These are phyloP conservation scores for Gynandropsis gynandra DNA, from an alignment of 345 rosid genomes.

Conservation along the genomic window DNA sequence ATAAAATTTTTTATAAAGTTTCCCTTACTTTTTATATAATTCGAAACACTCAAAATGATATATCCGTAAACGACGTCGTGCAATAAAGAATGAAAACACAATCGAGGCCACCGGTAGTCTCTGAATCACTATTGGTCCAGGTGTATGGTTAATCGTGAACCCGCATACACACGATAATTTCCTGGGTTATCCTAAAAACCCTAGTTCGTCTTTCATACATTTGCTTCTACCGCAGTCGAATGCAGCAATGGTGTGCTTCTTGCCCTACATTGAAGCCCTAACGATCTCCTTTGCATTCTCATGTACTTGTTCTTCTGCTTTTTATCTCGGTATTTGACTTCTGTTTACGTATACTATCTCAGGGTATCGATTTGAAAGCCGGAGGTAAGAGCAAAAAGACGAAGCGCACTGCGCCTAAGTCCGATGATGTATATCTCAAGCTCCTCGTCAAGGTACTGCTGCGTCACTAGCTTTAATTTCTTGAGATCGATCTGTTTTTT, in stretches of 20 bases:
- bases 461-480: not conserved
- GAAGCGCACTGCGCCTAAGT: slow-evolving; percentile 60
- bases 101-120: too few relatives aligned
- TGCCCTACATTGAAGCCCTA: not conserved
- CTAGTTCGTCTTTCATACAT: not conserved
- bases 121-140: too few relatives aligned
- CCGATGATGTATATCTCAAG: slow-evolving; percentile 68
- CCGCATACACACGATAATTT: not conserved
- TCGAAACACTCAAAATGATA: too few relatives aligned
- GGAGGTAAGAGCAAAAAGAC: slow-evolving; percentile 78
- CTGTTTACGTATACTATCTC: slow-evolving; percentile 1
- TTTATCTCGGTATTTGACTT: not conserved
- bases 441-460: slow-evolving; percentile 64
- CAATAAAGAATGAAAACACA: too few relatives aligned
- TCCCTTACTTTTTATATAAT: too few relatives aligned
- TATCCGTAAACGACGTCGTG: too few relatives aligned
- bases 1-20: too few relatives aligned
- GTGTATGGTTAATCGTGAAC: not conserved
- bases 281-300: not conserved
- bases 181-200: not conserved
- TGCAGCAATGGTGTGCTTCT: not conserved
- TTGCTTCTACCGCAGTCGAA: not conserved
- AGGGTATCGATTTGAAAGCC: slow-evolving; percentile 72
- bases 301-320: not conserved
- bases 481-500: too few relatives aligned